These are phyloP conservation scores for Apiospora arundinis DNA, from an alignment of 2,329 filamentous ascomycete species.

Conservation along the genomic window DNA sequence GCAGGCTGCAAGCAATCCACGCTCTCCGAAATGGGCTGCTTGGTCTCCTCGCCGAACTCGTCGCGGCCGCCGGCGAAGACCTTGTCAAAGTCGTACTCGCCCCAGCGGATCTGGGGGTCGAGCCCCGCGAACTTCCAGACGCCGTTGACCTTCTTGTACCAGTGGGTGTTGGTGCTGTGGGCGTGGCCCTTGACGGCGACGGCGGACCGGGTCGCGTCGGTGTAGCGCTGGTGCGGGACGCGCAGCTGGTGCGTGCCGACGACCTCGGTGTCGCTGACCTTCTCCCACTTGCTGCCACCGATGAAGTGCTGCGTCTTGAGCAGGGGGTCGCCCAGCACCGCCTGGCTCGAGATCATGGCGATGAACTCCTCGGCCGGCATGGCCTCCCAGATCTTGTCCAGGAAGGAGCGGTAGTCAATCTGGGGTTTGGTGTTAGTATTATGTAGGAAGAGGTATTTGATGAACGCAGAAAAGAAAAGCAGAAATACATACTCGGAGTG, in stretches of 20 bases:
- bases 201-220: conserved; percentile 50
- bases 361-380: conserved; percentile 69
- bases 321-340: conserved; percentile 65
- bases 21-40: conserved; percentile 9
- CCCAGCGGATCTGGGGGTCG: conserved; percentile 61
- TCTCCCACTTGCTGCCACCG: conserved; percentile 63
- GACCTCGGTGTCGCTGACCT: conserved; percentile 62
- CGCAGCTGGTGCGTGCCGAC: conserved; percentile 67
- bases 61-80: conserved; percentile 54
- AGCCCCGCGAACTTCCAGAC: conserved; percentile 68
- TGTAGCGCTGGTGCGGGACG: conserved; percentile 67
- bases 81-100: conserved; percentile 63
- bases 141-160: conserved; percentile 63
- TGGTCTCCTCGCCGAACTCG: conserved; percentile 40
- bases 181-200: conserved; percentile 66
- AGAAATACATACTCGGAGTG: conserved; percentile 49
- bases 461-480: background rate
- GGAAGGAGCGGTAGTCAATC: conserved; percentile 75
- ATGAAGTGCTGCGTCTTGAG: conserved; percentile 72
- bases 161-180: conserved; percentile 63
- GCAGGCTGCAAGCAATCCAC: conserved; percentile 10
- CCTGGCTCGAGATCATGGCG: conserved; percentile 61
- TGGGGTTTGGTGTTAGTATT: conserved; percentile 36
- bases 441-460: background rate
- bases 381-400: conserved; percentile 64